phyloP scores from a whole-genome alignment of 2,329 filamentous ascomycete species.

The Arthroderma sp. region DNA sequence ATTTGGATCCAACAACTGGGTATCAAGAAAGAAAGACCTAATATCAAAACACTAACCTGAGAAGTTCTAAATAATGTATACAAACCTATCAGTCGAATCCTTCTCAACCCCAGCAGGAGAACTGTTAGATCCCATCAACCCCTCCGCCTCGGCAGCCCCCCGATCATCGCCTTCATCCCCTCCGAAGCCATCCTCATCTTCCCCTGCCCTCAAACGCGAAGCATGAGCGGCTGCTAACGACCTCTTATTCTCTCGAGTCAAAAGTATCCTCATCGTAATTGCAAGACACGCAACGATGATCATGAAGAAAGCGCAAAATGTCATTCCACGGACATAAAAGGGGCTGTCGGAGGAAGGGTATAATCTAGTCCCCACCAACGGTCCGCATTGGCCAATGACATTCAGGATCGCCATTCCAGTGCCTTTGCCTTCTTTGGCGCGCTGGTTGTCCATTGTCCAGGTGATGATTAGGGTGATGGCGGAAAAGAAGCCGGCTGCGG shows the following conservation, averaged over 20 bases:
- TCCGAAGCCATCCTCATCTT: constrained; percentile 7
- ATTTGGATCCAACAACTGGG: background rate
- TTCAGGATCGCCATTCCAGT: constrained; percentile 71
- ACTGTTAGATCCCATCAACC: constrained; percentile 8
- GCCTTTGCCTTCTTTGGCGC: constrained; percentile 54
- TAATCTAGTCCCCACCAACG: constrained; percentile 53
- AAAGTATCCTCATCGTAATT: constrained; percentile 38
- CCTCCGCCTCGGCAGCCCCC: constrained; percentile 5
- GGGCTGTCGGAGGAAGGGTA: constrained; percentile 48
- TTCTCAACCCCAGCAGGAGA: constrained; percentile 4
- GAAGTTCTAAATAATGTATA: constrained; percentile 9
- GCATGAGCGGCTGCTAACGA: constrained; percentile 16
- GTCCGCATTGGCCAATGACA: constrained; percentile 66
- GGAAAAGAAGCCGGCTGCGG: constrained; percentile 67
- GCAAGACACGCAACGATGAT: constrained; percentile 45
- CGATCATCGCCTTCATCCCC: constrained; percentile 6
- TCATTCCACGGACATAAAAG: constrained; percentile 52
- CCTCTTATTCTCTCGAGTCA: constrained; percentile 39
- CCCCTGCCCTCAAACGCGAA: constrained; percentile 18
- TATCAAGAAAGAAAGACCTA: background rate
- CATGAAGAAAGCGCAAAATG: constrained; percentile 51
- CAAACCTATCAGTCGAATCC: constrained; percentile 3
- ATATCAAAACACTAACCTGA: background rate
- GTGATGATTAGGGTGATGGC: constrained; percentile 74
- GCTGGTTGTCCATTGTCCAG: constrained; percentile 81